phyloP scores from a whole-genome alignment of 306 rosid species.

The Styphnolobium japonicum region DNA sequence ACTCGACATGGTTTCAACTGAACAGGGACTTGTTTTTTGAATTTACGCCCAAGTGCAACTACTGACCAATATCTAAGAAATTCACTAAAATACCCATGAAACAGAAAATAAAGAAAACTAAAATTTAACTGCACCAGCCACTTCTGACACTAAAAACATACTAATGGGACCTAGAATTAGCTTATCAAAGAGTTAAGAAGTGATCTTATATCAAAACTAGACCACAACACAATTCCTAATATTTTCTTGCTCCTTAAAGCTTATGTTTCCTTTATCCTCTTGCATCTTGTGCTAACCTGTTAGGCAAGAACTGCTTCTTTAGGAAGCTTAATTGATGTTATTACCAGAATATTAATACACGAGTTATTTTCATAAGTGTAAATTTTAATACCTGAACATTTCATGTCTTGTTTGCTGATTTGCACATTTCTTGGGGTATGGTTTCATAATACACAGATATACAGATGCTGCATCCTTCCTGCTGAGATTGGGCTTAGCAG shows the following conservation, averaged over 20 bases:
- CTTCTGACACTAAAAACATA: not conserved
- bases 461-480: conserved; percentile 76
- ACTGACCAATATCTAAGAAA: not conserved
- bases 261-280: not conserved
- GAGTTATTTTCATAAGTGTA: not conserved
- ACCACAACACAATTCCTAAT: not conserved
- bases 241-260: not conserved
- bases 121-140: not conserved
- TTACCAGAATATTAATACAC: not conserved
- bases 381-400: conserved; percentile 1
- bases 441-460: conserved; percentile 53
- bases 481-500: conserved; percentile 82
- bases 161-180: not conserved
- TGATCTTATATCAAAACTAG: not conserved
- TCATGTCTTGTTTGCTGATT: conserved; percentile 6
- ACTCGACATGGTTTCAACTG: not conserved
- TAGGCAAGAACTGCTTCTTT: not conserved
- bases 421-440: not conserved
- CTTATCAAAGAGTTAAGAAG: not conserved
- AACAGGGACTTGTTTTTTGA: not conserved
- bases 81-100: not conserved
- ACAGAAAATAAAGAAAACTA: not conserved
- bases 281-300: conserved; percentile 7
- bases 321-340: conserved; percentile 1
- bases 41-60: not conserved